These are phyloP conservation scores for Phytophthora citricola DNA, from an alignment of 352 stramenopile species.

Conservation along the genomic window DNA sequence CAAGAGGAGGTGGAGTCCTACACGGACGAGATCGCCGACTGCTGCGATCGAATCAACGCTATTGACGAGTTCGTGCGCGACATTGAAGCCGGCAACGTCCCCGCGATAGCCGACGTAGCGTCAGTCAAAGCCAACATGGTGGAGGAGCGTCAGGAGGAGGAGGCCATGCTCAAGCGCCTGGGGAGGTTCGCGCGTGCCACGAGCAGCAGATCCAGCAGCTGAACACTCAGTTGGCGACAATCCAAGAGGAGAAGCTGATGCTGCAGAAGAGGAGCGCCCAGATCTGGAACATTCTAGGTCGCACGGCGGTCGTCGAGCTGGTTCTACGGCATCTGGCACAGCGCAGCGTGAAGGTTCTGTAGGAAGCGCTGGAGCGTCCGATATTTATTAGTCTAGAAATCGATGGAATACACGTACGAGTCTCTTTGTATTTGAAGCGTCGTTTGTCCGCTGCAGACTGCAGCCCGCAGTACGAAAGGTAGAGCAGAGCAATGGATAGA, in stretches of 20 bases:
- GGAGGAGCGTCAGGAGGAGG: slow-evolving; percentile 45
- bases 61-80: slow-evolving; percentile 50
- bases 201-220: slow-evolving; percentile 32
- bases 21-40: slow-evolving; percentile 48
- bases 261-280: slow-evolving; percentile 41
- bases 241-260: slow-evolving; percentile 33
- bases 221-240: slow-evolving; percentile 15
- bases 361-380: neutral
- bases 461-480: no score
- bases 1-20: slow-evolving; percentile 45
- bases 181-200: slow-evolving; percentile 30
- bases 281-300: slow-evolving; percentile 41
- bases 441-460: neutral
- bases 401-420: neutral
- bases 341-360: slow-evolving; percentile 31
- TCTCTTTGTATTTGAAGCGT: neutral
- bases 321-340: slow-evolving; percentile 29
- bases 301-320: slow-evolving; percentile 39
- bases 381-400: slow-evolving; percentile 35
- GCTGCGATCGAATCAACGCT: slow-evolving; percentile 42
- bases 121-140: slow-evolving; percentile 37
- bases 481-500: neutral
- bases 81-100: slow-evolving; percentile 34
- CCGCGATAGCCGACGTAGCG: slow-evolving; percentile 28
- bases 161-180: slow-evolving; percentile 37